phyloP scores from a whole-genome alignment of 306 rosid species.

The Oxytropis ochrocephala region DNA sequence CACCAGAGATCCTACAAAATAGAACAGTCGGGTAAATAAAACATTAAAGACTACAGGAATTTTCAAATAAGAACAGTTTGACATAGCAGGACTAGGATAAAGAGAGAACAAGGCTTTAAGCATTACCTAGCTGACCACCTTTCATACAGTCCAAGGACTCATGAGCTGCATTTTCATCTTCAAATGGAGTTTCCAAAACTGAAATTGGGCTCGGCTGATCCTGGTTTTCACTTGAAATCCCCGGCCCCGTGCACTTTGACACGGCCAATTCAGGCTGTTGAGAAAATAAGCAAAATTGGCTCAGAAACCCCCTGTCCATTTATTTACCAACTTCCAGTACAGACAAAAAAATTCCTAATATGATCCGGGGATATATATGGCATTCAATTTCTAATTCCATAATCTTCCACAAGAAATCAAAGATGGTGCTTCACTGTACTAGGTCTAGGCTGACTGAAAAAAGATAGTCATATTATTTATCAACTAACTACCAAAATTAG shows the following conservation, averaged over 20 bases:
- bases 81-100: not conserved
- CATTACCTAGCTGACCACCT: constrained; percentile 53
- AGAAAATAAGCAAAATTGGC: constrained; percentile 16
- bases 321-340: constrained; percentile 3
- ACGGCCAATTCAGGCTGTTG: constrained; percentile 42
- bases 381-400: constrained; percentile 8
- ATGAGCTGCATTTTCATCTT: constrained; percentile 52
- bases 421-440: constrained; percentile 5
- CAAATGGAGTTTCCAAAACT: constrained; percentile 77
- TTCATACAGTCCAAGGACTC: constrained; percentile 38
- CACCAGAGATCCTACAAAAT: constrained; percentile 40
- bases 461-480: not conserved
- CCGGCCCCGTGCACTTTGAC: constrained; percentile 41
- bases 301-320: constrained; percentile 10
- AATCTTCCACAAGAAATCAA: not conserved
- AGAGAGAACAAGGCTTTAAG: not conserved
- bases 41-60: not conserved
- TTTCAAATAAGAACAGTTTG: not conserved
- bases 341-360: not conserved
- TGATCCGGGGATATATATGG: not conserved
- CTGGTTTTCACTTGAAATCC: constrained; percentile 52
- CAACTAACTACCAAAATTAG: not conserved
- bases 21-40: not conserved
- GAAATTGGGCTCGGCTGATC: constrained; percentile 96
- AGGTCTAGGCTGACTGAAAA: constrained; percentile 3